A percentile compares a stretch with the other conserved stretches of the same genome.
Evolutionary conservation across 192 early-diverging fungal genomes (phyloP).

Genomic region (Mortierella claussenii): DNA sequence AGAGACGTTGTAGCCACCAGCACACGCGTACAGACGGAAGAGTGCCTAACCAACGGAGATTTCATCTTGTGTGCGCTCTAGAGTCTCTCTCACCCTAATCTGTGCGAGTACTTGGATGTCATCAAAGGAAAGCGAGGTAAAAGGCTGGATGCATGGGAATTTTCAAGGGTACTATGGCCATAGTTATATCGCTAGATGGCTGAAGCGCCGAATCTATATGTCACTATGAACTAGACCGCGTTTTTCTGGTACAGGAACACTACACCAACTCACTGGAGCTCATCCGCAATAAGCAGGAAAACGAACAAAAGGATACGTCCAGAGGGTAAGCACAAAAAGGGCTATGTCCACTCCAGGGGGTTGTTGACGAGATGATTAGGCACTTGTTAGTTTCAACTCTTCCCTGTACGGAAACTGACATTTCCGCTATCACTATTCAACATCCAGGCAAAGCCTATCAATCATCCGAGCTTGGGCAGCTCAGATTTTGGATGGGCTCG

Average conservation of each 20-base stretch:
- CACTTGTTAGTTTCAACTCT: too few relatives aligned
- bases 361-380: too few relatives aligned
- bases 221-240: constrained; percentile 52
- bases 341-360: too few relatives aligned
- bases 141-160: background rate
- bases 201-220: too few relatives aligned
- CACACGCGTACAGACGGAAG: background rate
- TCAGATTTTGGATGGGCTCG: constrained; percentile 63
- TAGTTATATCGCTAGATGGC: too few relatives aligned
- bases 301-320: constrained; percentile 2
- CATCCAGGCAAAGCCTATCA: constrained; percentile 23
- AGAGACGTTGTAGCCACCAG: background rate
- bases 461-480: constrained; percentile 58
- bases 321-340: constrained; percentile 35
- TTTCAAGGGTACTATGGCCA: background rate
- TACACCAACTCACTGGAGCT: constrained; percentile 28
- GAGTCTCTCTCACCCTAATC: constrained; percentile 65
- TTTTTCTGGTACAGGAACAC: constrained; percentile 68
- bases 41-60: background rate
- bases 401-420: too few relatives aligned
- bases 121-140: constrained; percentile 70
- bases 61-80: constrained; percentile 9
- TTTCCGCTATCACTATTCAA: too few relatives aligned
- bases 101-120: constrained; percentile 74
- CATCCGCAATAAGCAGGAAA: constrained; percentile 24